Conservation (phyloP, 495 filamentous ascomycete genomes). For the Penicillium salamii region DNA sequence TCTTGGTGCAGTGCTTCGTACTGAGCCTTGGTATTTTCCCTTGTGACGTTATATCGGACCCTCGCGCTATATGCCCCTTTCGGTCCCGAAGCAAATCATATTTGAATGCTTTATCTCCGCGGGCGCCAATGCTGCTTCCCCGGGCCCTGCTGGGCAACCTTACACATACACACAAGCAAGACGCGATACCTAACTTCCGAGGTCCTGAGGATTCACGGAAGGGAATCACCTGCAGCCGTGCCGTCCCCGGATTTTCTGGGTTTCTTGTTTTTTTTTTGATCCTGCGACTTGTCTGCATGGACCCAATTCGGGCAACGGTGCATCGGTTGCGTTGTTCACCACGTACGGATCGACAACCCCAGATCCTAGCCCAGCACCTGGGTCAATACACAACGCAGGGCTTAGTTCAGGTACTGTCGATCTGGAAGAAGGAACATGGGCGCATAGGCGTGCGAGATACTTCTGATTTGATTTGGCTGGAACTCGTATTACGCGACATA, state of each 20-base stretch:
- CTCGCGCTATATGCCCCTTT: background rate
- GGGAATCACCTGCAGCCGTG: background rate
- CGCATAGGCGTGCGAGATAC: background rate
- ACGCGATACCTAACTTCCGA: too few relatives aligned
- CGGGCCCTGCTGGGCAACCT: background rate
- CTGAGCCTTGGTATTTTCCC: background rate
- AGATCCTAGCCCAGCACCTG: background rate
- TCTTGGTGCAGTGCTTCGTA: background rate
- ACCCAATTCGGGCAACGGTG: background rate
- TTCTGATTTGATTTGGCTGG: background rate
- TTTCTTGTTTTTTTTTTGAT: background rate
- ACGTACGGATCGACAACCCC: background rate
- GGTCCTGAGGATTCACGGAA: background rate
- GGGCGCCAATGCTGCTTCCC: background rate
- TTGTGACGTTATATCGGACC: constrained; percentile 2
- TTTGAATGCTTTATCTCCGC: background rate
- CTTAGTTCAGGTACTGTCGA: background rate
- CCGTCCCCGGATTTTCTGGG: background rate
- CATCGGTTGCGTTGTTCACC: background rate
- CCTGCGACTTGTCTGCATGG: too few relatives aligned
- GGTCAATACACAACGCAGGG: background rate
- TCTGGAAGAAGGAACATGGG: constrained; percentile 1
- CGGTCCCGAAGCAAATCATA: background rate
- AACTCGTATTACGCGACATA: constrained; percentile 6
- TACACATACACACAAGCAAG: background rate